phyloP scores from a whole-genome alignment of 2,329 filamentous ascomycete species.

The Didymosphaeria variabile region DNA sequence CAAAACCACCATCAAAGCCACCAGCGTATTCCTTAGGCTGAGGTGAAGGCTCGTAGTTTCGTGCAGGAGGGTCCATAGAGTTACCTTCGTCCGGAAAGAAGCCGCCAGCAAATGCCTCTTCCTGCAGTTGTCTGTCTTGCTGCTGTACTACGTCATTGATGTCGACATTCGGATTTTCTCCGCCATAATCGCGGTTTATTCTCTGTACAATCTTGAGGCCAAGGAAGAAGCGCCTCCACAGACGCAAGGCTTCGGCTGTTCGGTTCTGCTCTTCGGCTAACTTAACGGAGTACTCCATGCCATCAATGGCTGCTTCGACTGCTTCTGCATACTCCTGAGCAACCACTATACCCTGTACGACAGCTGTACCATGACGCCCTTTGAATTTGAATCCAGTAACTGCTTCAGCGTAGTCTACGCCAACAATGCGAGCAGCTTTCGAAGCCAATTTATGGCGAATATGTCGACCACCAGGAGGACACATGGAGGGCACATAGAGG shows the following conservation, averaged over 20 bases:
- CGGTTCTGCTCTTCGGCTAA: slow-evolving; percentile 68
- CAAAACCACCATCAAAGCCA: slow-evolving; percentile 29
- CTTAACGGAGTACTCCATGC: slow-evolving; percentile 71
- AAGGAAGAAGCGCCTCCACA: slow-evolving; percentile 69
- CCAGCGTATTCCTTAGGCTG: slow-evolving; percentile 24
- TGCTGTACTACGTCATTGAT: slow-evolving; percentile 43
- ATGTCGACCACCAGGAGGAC: slow-evolving; percentile 67
- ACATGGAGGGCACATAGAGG: slow-evolving; percentile 70
- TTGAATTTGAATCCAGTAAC: slow-evolving; percentile 90
- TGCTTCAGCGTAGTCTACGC: slow-evolving; percentile 87
- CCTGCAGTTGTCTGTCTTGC: slow-evolving; percentile 37
- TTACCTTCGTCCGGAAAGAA: slow-evolving; percentile 61
- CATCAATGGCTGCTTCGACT: slow-evolving; percentile 72
- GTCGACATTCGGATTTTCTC: slow-evolving; percentile 36
- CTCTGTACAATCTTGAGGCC: slow-evolving; percentile 76
- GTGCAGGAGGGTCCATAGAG: slow-evolving; percentile 32
- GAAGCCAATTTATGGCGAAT: slow-evolving; percentile 67
- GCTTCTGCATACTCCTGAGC: slow-evolving; percentile 76
- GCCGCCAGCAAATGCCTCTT: slow-evolving; percentile 47
- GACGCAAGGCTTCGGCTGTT: slow-evolving; percentile 58
- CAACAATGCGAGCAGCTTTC: slow-evolving; percentile 76
- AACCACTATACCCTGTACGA: slow-evolving; percentile 80
- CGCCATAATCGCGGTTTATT: slow-evolving; percentile 64
- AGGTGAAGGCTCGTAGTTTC: slow-evolving; percentile 21
- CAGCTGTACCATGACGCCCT: slow-evolving; percentile 84